phyloP scores from a whole-genome alignment of 2,329 filamentous ascomycete genomes.

The Leptographium flavum region DNA sequence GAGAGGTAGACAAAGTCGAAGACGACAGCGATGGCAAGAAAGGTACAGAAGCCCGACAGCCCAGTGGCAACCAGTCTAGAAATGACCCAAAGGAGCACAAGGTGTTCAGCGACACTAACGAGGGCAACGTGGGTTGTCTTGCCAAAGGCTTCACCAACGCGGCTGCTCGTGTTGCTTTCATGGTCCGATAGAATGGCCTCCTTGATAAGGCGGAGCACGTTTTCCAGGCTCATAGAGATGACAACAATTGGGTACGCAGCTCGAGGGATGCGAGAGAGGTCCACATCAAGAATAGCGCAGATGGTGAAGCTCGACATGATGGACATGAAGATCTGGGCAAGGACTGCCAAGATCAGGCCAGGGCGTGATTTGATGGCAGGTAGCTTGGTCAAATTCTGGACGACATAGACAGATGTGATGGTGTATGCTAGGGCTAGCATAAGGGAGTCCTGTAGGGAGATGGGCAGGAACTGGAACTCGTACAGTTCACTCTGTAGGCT shows the following conservation, averaged over 20 bases:
- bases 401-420: slow-evolving; percentile 49
- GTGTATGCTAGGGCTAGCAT: slow-evolving; percentile 52
- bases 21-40: slow-evolving; percentile 58
- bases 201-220: slow-evolving; percentile 66
- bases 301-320: slow-evolving; percentile 69
- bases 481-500: slow-evolving; percentile 48
- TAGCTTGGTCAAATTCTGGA: slow-evolving; percentile 52
- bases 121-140: slow-evolving; percentile 57
- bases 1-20: slow-evolving; percentile 69
- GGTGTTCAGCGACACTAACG: slow-evolving; percentile 53
- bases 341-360: slow-evolving; percentile 56
- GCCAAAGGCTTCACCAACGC: slow-evolving; percentile 61
- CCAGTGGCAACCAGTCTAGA: slow-evolving; percentile 54
- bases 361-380: slow-evolving; percentile 62
- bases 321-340: slow-evolving; percentile 55
- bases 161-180: slow-evolving; percentile 50
- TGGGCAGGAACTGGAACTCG: slow-evolving; percentile 65
- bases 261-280: slow-evolving; percentile 59
- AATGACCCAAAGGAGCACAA: slow-evolving; percentile 50
- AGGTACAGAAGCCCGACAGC: slow-evolving; percentile 55
- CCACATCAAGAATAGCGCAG: slow-evolving; percentile 60
- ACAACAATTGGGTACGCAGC: slow-evolving; percentile 67
- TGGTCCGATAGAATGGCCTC: slow-evolving; percentile 58
- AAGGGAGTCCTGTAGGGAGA: slow-evolving; percentile 51
- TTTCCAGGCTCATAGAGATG: slow-evolving; percentile 62